A percentile compares a stretch with the other conserved stretches of the same genome.
These are phyloP conservation scores for Alternaria gansuensis DNA, from an alignment of 2,329 filamentous ascomycete species.

Conservation along the genomic window DNA sequence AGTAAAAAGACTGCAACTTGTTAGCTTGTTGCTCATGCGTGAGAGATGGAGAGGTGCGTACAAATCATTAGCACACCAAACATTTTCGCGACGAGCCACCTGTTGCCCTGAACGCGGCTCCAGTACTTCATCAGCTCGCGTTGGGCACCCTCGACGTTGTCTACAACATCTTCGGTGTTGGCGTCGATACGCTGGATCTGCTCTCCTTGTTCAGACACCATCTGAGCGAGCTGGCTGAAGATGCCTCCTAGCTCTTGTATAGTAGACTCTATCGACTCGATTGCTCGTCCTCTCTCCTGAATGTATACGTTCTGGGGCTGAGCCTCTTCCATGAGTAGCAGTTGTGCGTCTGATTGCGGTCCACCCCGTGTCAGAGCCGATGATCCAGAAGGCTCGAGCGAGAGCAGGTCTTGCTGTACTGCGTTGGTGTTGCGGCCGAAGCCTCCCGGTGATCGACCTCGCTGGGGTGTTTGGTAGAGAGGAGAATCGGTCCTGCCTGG, in stretches of 20 bases:
- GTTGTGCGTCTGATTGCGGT: conserved; percentile 79
- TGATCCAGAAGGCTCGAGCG: conserved; percentile 73
- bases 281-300: conserved; percentile 90
- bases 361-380: conserved; percentile 57
- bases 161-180: conserved; percentile 96
- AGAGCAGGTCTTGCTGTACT: conserved; percentile 72
- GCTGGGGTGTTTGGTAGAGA: conserved; percentile 80
- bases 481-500: conserved; percentile 81
- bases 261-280: conserved; percentile 95
- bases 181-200: conserved; percentile 98
- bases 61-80: conserved; percentile 95
- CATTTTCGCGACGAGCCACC: conserved; percentile 89
- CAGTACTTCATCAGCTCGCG: conserved; percentile 96
- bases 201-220: conserved; percentile 97
- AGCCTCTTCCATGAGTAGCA: conserved; percentile 89
- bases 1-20: conserved; percentile 58
- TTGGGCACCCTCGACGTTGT: conserved; percentile 97
- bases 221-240: conserved; percentile 91
- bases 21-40: conserved; percentile 29
- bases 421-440: conserved; percentile 57
- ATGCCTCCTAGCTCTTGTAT: conserved; percentile 92
- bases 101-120: conserved; percentile 90
- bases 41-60: conserved; percentile 42
- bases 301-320: conserved; percentile 88
- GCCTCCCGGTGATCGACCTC: conserved; percentile 65